Evolutionary conservation across 2,329 filamentous ascomycete genomes (phyloP).

Genomic region (Fusarium cicatricum): DNA sequence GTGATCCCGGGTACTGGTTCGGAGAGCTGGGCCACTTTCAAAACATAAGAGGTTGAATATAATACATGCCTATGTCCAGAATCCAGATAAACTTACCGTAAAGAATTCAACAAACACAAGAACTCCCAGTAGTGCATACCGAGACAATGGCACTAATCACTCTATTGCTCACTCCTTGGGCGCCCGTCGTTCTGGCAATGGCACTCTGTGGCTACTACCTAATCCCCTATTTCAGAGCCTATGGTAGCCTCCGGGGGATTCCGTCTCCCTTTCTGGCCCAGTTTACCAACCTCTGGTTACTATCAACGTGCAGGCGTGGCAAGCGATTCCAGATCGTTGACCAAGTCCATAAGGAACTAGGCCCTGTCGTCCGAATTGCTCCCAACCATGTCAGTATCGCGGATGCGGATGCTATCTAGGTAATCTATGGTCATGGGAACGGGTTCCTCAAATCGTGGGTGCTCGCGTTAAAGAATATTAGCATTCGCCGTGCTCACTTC

Average conservation of each 20-base stretch:
- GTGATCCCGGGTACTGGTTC: not conserved
- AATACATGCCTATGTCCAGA: too few species aligned
- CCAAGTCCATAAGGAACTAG: slow-evolving; percentile 75
- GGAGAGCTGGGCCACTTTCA: too few species aligned
- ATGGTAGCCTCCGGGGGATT: slow-evolving; percentile 59
- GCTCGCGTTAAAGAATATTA: too few species aligned
- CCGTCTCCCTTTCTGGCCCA: slow-evolving; percentile 69
- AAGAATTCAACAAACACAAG: too few species aligned
- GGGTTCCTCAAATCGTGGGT: too few species aligned
- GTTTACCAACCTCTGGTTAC: slow-evolving; percentile 83
- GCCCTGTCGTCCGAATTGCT: slow-evolving; percentile 81
- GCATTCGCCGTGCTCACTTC: too few species aligned
- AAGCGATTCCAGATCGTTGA: slow-evolving; percentile 71
- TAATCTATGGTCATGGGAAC: too few species aligned
- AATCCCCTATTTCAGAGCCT: slow-evolving; percentile 62
- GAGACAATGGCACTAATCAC: slow-evolving; percentile 30
- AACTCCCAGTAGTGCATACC: too few species aligned
- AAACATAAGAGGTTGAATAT: too few species aligned
- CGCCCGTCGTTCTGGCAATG: slow-evolving; percentile 15
- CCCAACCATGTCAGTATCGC: slow-evolving; percentile 86
- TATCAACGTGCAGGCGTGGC: slow-evolving; percentile 71
- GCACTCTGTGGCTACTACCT: slow-evolving; percentile 29
- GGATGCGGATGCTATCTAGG: slow-evolving; percentile 76
- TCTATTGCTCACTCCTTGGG: slow-evolving; percentile 33
- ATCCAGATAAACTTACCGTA: too few species aligned